Base-by-base conservation (phyloP, 495 filamentous ascomycete species). In the Neurospora africana region DNA sequence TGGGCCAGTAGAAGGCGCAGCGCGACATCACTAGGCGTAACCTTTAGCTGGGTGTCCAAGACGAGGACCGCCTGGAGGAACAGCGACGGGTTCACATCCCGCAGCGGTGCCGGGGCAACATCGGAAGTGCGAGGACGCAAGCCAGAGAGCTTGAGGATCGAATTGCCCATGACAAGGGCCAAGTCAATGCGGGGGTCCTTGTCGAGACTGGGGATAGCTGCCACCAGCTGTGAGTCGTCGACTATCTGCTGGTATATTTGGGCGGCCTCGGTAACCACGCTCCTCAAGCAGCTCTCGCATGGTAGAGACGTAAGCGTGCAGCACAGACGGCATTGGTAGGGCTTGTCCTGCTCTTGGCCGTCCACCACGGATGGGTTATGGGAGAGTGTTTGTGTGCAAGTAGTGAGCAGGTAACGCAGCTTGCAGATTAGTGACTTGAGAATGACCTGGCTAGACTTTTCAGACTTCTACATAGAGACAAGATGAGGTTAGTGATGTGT, bases 31-130 rank as follows among this genome's bases (percentile, higher is more conserved):
- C 78, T 74, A 4, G 81, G 79, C 0, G 81, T 83, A 11, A 77
- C 74, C 17, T 73, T 72, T 8, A 81, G 72, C 53, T 83, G 81
- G 35, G 79, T 80, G 27, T 87, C 85, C 4, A 87, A 75, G 53
- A 87, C 75, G 3, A 82, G 69, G 19, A 82, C 78, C 4, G 84
- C 85, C 71, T 84, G 85, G 27, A 88, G 73, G 27, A 85, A 79
- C 17, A 80, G 65, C 10, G 72, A 75, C 0, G 79, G 76, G 43
- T 83, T 72, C 2, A 78, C 72, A 33, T 75, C 38, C 38, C 78
- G 78, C 65, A 83, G 71, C 10, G 80, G 75, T 13, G 81, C 75
- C 19, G 68, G 77, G 7, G 71, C 71, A 1, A 61, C 38, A 19
- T 74, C 70, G 23, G 74, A 53, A 5, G 72, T 36, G 17, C 69